Conservation (phyloP, 352 stramenopile genomes). For the Phytophthora kernoviae region DNA sequence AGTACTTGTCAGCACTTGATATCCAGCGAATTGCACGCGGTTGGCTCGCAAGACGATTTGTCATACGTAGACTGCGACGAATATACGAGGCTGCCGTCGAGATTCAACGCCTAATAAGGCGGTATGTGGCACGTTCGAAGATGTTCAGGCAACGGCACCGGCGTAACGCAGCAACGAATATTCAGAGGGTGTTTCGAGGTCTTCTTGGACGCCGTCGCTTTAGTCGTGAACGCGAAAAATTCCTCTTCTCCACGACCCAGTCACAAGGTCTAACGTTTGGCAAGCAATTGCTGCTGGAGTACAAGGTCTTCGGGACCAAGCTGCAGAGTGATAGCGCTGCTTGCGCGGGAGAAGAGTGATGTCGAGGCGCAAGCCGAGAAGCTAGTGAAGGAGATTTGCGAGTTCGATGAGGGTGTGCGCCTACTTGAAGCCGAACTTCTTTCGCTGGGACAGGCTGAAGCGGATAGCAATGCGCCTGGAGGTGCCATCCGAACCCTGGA, state of each 20-base stretch:
- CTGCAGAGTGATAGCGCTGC: slow-evolving; percentile 94
- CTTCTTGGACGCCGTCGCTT: slow-evolving; percentile 83
- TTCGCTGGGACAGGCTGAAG: slow-evolving; percentile 90
- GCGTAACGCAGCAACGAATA: slow-evolving; percentile 64
- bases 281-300: slow-evolving; percentile 95
- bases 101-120: slow-evolving; percentile 86
- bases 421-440: slow-evolving; percentile 95
- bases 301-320: slow-evolving; percentile 94
- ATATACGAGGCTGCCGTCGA: slow-evolving; percentile 60
- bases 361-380: slow-evolving; percentile 90
- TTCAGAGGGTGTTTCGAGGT: slow-evolving; percentile 92
- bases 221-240: slow-evolving; percentile 91
- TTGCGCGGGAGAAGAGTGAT: slow-evolving; percentile 89
- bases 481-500: slow-evolving; percentile 61
- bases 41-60: slow-evolving; percentile 60
- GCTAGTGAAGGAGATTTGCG: slow-evolving; percentile 92
- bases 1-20: slow-evolving; percentile 80
- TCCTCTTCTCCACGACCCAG: slow-evolving; percentile 94
- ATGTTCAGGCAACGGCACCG: slow-evolving; percentile 54
- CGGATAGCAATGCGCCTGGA: slow-evolving; percentile 65
- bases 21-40: slow-evolving; percentile 91
- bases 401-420: slow-evolving; percentile 93
- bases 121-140: slow-evolving; percentile 55
- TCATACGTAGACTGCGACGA: slow-evolving; percentile 52
- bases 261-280: slow-evolving; percentile 94